Evolutionary conservation across 2,329 filamentous ascomycete species (phyloP).

Genomic region (Talaromyces verruculosus): DNA sequence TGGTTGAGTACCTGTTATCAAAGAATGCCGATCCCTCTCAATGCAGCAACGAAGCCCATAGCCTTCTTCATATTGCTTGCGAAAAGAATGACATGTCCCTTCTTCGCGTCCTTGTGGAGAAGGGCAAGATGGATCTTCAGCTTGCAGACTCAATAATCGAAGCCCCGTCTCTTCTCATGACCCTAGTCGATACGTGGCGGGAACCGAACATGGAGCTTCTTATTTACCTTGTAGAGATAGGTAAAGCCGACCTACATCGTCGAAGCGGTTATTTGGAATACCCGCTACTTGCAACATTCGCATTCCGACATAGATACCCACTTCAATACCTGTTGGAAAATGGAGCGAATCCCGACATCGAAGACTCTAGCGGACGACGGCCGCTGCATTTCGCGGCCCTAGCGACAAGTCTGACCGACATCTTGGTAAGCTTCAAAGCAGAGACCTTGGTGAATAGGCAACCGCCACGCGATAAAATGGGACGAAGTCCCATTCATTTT

Average conservation of each 20-base stretch:
- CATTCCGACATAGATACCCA: neutral
- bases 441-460: neutral
- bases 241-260: neutral
- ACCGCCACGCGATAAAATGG: neutral
- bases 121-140: neutral
- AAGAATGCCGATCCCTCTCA: neutral
- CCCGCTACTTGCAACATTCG: neutral
- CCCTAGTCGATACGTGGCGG: neutral
- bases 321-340: neutral
- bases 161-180: neutral
- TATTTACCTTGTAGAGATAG: neutral
- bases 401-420: neutral
- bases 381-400: neutral
- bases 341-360: neutral
- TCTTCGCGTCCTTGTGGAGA: neutral
- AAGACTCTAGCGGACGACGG: neutral
- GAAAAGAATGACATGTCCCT: neutral
- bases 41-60: neutral
- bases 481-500: neutral
- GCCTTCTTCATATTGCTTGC: constrained; percentile 1
- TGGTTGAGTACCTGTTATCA: neutral
- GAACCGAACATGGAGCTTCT: neutral
- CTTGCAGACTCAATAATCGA: neutral
- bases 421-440: neutral
- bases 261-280: neutral